Evolutionary conservation across 345 rosid genomes (phyloP), one percentile per base, ranked within the genome.

Genomic region (Citrus glauca): DNA sequence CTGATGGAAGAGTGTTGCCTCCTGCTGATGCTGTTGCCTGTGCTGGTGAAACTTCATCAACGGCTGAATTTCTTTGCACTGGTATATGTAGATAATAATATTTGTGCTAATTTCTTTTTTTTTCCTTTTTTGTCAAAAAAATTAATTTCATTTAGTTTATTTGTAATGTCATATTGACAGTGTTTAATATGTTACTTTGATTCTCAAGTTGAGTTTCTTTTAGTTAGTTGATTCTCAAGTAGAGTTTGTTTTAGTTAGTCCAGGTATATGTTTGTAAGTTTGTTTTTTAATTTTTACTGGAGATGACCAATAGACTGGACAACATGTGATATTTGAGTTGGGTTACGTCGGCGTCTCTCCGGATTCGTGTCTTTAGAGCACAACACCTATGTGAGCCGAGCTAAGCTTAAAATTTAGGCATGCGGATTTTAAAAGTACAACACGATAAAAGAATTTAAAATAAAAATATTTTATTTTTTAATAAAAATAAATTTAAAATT

Each of bases 1-100:
- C 95, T 1, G 92, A 93, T 28, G 97, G 98, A 33, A 86, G 94
- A 80, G 97, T 95, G 66, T 78, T 93, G 84, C 98, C 98, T 11
- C 97, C 97, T 55, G 88, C 88, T 19, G 69, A 33, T 32, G 84
- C 27, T 42, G 84, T 45, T 45, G 50, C 50, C 50, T 45, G 28
- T 4, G 76, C 56, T 20, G 77, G 78, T 24, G 86, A 82, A 40
- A 77, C 85, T 53, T 50, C 76, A 30, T 80, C 93, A 69, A 50
- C 92, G 84, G 82, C 85, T 6, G 87, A 87, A 40, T 78, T 81
- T 5, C 74, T 90, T 22, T 90, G 97, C 77, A 83, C 93, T 61
- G 91, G 94, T 75, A 92, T 92, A 68, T 95, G 98, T 61, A 91
- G 91, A 60, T 90, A 66, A 66, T 33, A 20, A 66, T 33, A 19